These are phyloP conservation scores for Plenodomus biglobosus DNA, from an alignment of 2,329 filamentous ascomycete genomes.

Conservation along the genomic window DNA sequence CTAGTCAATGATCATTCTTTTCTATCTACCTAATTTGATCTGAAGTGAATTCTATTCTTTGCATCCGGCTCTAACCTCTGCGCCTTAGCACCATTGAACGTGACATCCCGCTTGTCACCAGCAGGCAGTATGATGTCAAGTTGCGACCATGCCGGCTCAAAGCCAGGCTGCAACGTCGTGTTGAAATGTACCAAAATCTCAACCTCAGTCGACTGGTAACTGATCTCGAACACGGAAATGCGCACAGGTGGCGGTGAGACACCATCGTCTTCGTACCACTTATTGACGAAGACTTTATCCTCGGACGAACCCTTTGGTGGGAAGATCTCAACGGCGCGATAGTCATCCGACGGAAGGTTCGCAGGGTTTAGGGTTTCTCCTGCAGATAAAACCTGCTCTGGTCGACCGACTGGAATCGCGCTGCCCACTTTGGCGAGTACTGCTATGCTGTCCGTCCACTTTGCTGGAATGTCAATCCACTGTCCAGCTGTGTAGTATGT, in stretches of 20 bases:
- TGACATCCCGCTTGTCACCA: conserved; percentile 50
- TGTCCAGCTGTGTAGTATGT: conserved; percentile 58
- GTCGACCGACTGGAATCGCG: conserved; percentile 56
- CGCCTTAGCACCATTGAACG: conserved; percentile 13
- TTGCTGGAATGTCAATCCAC: conserved; percentile 55
- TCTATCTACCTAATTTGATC: neutral
- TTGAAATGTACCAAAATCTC: conserved; percentile 50
- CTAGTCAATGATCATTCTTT: neutral
- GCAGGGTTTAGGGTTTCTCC: conserved; percentile 53
- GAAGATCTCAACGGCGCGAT: conserved; percentile 60
- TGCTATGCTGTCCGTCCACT: conserved; percentile 59
- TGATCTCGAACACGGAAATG: conserved; percentile 32
- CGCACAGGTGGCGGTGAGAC: conserved; percentile 48
- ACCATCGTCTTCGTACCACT: conserved; percentile 62
- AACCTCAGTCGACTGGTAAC: conserved; percentile 42
- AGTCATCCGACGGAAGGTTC: conserved; percentile 55
- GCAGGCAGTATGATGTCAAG: conserved; percentile 55
- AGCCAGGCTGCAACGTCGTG: conserved; percentile 45
- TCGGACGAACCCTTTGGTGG: conserved; percentile 50
- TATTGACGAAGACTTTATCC: conserved; percentile 42
- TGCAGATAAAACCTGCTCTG: conserved; percentile 54
- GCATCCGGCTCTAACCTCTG: neutral
- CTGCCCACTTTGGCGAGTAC: conserved; percentile 59
- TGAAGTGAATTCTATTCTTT: neutral
- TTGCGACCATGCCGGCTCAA: conserved; percentile 54